These are phyloP conservation scores for Citrus maxima DNA, from an alignment of 345 rosid species.

Conservation along the genomic window DNA sequence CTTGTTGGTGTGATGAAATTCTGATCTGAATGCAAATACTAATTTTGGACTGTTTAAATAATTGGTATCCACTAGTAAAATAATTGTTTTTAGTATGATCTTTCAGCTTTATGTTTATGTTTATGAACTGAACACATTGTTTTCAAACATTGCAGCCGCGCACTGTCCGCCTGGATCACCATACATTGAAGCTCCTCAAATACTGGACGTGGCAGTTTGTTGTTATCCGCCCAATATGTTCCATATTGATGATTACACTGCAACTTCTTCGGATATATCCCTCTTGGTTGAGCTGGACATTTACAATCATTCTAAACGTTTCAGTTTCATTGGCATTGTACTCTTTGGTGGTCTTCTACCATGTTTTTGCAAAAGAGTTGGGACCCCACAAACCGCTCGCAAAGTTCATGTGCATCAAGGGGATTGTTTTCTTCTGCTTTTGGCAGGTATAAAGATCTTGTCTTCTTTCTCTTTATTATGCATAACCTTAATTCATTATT, in stretches of 20 bases:
- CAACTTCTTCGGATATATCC: slow-evolving; percentile 73
- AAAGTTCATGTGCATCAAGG: slow-evolving; percentile 97
- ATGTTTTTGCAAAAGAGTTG: slow-evolving; percentile 89
- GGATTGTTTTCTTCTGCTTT: slow-evolving; percentile 95
- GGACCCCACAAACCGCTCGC: slow-evolving; percentile 94
- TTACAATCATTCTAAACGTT: slow-evolving; percentile 76
- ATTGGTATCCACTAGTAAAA: background rate
- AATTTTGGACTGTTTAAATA: background rate
- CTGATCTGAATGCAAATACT: background rate
- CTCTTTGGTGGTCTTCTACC: slow-evolving; percentile 83
- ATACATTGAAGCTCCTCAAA: slow-evolving; percentile 66
- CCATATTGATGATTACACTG: slow-evolving; percentile 72
- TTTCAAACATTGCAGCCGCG: slow-evolving; percentile 55
- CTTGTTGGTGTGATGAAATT: background rate
- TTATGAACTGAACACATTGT: background rate
- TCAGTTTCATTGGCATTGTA: slow-evolving; percentile 92
- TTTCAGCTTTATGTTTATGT: background rate
- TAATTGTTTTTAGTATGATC: background rate
- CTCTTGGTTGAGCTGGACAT: slow-evolving; percentile 94
- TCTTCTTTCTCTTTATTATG: background rate
- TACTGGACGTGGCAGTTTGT: slow-evolving; percentile 99
- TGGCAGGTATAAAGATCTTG: slow-evolving; percentile 71
- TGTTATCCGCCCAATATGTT: slow-evolving; percentile 75
- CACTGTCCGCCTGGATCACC: slow-evolving; percentile 69
- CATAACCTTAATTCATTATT: background rate